Evolutionary conservation across 2,329 filamentous ascomycete species (phyloP).

Genomic region (Pseudogymnoascus sp.): DNA sequence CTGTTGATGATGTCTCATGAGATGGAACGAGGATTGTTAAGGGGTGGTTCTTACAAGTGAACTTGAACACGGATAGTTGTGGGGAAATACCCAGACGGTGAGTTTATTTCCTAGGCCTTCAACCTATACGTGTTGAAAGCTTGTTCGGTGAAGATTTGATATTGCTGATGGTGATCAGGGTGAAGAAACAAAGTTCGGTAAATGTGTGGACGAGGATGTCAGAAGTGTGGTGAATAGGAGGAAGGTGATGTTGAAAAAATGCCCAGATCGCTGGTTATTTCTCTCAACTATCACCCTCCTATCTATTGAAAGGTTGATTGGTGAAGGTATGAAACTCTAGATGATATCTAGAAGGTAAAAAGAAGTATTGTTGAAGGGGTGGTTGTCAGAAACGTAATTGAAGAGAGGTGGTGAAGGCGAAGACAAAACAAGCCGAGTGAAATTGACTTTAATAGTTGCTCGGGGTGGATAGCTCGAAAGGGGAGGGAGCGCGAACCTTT

Average conservation of each 20-base stretch:
- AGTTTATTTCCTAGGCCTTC: not conserved
- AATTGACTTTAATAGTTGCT: not conserved
- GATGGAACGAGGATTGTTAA: not conserved
- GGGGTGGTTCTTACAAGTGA: not conserved
- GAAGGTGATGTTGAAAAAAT: not conserved
- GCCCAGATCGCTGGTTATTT: not conserved
- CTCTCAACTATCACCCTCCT: not conserved
- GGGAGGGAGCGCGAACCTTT: not conserved
- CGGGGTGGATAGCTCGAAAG: not conserved
- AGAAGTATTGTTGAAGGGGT: not conserved
- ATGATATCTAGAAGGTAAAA: not conserved
- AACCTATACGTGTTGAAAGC: not conserved
- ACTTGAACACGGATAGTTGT: not conserved
- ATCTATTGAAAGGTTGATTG: not conserved
- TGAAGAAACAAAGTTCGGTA: not conserved
- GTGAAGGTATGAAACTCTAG: not conserved
- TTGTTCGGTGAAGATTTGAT: not conserved
- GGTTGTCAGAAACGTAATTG: not conserved
- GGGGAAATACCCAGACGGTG: not conserved
- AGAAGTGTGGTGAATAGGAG: not conserved
- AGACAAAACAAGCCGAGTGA: constrained; percentile 1
- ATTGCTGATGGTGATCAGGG: not conserved
- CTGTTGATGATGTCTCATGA: not conserved
- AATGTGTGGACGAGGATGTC: not conserved
- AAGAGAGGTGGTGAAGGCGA: constrained; percentile 1